phyloP scores from a whole-genome alignment of 768 basidiomycete species.

The Rickenella mellea region DNA sequence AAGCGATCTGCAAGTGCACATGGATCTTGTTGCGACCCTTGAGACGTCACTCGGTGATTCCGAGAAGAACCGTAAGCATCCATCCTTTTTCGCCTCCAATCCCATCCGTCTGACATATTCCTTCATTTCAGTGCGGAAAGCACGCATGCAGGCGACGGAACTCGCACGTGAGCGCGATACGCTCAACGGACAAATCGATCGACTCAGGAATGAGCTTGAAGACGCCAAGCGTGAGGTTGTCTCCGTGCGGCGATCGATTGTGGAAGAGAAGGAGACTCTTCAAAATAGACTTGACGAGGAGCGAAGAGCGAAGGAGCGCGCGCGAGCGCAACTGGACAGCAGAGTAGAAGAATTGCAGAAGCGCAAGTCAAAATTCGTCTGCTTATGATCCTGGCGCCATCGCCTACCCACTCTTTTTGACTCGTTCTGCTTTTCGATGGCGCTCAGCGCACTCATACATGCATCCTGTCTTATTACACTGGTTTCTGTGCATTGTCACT shows the following conservation, averaged over 20 bases:
- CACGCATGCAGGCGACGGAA: constrained; percentile 89
- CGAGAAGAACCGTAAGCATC: constrained; percentile 79
- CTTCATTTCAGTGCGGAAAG: constrained; percentile 67
- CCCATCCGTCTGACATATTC: constrained; percentile 7
- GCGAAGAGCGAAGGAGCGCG: constrained; percentile 81
- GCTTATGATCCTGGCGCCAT: constrained; percentile 43
- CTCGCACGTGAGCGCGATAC: constrained; percentile 79
- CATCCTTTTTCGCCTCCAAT: constrained; percentile 1
- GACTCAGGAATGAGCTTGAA: constrained; percentile 61
- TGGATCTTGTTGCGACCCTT: constrained; percentile 78
- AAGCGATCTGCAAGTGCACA: constrained; percentile 81
- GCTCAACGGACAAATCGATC: constrained; percentile 52
- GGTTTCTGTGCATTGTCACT: constrained; percentile 8
- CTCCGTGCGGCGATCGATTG: constrained; percentile 66
- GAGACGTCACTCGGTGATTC: constrained; percentile 85
- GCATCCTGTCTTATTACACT: constrained; percentile 1
- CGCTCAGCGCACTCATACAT: constrained; percentile 1
- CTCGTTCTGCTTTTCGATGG: constrained; percentile 2
- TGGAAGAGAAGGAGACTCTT: constrained; percentile 81
- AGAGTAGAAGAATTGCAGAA: constrained; percentile 79
- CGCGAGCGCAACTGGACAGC: constrained; percentile 75
- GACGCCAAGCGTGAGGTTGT: constrained; percentile 77
- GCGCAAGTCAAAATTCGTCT: constrained; percentile 89
- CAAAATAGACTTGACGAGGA: constrained; percentile 82
- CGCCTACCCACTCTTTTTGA: constrained; percentile 2